phyloP scores from a whole-genome alignment of 2,329 filamentous ascomycete species.

The Xylaria sp. region DNA sequence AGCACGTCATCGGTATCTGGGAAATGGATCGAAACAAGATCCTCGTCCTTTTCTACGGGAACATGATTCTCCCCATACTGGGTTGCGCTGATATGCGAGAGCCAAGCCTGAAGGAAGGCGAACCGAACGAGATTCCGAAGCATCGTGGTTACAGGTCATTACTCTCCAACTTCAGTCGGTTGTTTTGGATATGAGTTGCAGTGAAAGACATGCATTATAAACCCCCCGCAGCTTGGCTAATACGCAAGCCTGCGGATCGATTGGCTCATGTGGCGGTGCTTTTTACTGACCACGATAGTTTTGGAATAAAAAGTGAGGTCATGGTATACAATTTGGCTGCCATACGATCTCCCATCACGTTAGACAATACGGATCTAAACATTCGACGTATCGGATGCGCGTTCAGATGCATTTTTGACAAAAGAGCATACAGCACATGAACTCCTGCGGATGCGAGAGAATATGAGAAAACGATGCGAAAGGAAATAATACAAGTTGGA shows the following conservation, averaged over 20 bases:
- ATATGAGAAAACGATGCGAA: no score
- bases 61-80: constrained; percentile 37
- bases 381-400: background rate
- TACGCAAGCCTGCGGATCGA: background rate
- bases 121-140: constrained; percentile 6
- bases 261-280: constrained; percentile 9
- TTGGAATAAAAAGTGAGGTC: background rate
- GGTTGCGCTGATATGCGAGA: constrained; percentile 23
- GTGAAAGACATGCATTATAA: background rate
- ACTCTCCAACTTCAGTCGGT: background rate
- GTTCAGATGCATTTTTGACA: background rate
- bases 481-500: no score
- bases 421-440: no score
- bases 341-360: no score
- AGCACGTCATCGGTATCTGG: constrained; percentile 39
- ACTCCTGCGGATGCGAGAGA: no score
- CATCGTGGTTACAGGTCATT: constrained; percentile 7
- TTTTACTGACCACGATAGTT: background rate
- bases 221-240: background rate
- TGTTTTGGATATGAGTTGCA: background rate
- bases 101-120: constrained; percentile 4
- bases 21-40: constrained; percentile 40
- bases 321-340: no score
- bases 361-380: background rate
- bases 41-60: constrained; percentile 36